Percentiles rank a stretch among this genome's conserved stretches.
phyloP scores from a whole-genome alignment of 2,329 filamentous ascomycete species.

The Phaeoacremonium minimum region DNA sequence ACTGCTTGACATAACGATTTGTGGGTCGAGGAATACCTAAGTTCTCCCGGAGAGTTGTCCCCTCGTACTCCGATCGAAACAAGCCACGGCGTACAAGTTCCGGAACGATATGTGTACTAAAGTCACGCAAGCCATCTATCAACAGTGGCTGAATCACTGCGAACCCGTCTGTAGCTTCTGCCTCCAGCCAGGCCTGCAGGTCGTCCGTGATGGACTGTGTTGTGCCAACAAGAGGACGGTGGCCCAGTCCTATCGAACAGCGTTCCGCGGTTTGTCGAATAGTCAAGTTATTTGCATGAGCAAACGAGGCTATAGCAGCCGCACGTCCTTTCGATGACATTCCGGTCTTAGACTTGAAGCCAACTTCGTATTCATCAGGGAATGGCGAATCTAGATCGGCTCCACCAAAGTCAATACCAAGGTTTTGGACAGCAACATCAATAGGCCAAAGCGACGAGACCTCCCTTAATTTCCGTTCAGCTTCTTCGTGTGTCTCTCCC shows the following conservation, averaged over 20 bases:
- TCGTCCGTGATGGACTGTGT: constrained; percentile 5
- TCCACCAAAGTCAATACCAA: constrained; percentile 4
- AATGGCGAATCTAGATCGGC: constrained; percentile 4
- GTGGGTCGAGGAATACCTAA: constrained; percentile 1
- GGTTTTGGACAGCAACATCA: constrained; percentile 2
- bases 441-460: constrained; percentile 4
- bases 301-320: constrained; percentile 4
- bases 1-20: constrained; percentile 1
- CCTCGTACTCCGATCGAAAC: constrained; percentile 3
- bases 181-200: constrained; percentile 5
- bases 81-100: constrained; percentile 5
- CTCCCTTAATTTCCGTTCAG: constrained; percentile 1
- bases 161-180: constrained; percentile 4
- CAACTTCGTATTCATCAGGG: constrained; percentile 1
- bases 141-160: constrained; percentile 5
- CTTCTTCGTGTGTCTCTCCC: constrained; percentile 4
- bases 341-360: not conserved
- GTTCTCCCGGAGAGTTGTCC: constrained; percentile 4
- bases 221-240: constrained; percentile 6
- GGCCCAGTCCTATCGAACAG: constrained; percentile 4
- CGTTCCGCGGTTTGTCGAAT: constrained; percentile 7
- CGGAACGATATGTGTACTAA: constrained; percentile 2
- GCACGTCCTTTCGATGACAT: constrained; percentile 1
- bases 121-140: constrained; percentile 5
- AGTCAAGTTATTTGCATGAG: constrained; percentile 1